A percentile compares a stretch with the other conserved stretches of the same genome.
Evolutionary conservation across 495 filamentous ascomycete species (phyloP).

Genomic region (Filosporella fistucella): DNA sequence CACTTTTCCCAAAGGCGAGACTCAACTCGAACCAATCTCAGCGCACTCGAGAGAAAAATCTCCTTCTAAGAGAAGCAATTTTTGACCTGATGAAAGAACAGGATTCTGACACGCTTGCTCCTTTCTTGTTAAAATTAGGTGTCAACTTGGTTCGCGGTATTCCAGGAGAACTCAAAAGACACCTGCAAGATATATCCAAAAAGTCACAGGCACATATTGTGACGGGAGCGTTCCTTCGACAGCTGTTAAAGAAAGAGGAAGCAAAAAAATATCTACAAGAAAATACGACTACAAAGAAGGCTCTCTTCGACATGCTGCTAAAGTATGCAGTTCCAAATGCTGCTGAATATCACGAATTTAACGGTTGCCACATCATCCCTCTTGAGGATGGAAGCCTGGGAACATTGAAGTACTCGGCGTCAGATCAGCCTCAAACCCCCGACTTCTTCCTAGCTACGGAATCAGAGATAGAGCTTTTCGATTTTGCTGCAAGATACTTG

Average conservation of each 20-base stretch:
- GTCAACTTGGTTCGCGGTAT: slow-evolving; percentile 12
- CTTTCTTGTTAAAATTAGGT: slow-evolving; percentile 7
- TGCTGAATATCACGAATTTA: slow-evolving; percentile 10
- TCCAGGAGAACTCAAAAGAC: slow-evolving; percentile 4
- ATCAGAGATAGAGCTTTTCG: slow-evolving; percentile 24
- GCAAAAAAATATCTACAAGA: slow-evolving; percentile 7
- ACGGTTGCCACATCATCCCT: slow-evolving; percentile 27
- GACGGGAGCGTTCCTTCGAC: slow-evolving; percentile 4
- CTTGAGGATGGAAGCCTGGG: slow-evolving; percentile 25
- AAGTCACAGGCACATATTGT: slow-evolving; percentile 1
- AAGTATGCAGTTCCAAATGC: slow-evolving; percentile 8
- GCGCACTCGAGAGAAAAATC: neutral
- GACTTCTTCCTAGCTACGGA: slow-evolving; percentile 14
- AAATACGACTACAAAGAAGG: slow-evolving; percentile 3
- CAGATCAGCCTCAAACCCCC: neutral
- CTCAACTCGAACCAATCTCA: neutral
- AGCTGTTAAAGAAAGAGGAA: slow-evolving; percentile 15
- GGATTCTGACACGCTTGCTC: slow-evolving; percentile 9
- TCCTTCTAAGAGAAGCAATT: slow-evolving; percentile 12
- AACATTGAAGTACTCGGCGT: slow-evolving; percentile 10
- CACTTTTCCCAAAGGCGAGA: slow-evolving; percentile 20
- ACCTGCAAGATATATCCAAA: slow-evolving; percentile 2
- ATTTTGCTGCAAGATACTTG: slow-evolving; percentile 17
- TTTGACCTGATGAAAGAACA: slow-evolving; percentile 4
- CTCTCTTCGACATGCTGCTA: slow-evolving; percentile 15